Evolutionary conservation across 2,329 filamentous ascomycete genomes (phyloP).

Genomic region (Xylaria sp.): DNA sequence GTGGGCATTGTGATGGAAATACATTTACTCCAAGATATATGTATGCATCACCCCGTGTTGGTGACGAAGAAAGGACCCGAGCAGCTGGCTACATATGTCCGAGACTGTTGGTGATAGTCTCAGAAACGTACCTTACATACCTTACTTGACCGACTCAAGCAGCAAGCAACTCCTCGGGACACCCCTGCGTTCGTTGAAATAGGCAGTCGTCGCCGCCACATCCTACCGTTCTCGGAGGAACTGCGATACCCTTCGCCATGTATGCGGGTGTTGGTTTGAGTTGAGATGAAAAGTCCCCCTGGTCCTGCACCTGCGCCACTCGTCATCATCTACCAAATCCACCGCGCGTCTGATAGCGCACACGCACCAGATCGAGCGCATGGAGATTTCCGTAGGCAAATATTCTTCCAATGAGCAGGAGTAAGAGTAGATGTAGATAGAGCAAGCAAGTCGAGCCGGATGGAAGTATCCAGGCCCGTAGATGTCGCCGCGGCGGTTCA

Average conservation of each 20-base stretch:
- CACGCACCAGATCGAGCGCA: background rate
- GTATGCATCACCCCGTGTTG: conserved; percentile 9
- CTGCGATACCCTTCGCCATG: background rate
- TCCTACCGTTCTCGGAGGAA: background rate
- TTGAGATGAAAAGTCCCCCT: no score
- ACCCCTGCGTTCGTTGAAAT: no score
- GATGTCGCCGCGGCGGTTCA: background rate
- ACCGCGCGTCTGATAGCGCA: conserved; percentile 21
- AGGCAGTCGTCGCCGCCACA: conserved; percentile 11
- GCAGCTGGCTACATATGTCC: background rate
- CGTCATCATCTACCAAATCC: background rate
- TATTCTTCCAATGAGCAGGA: no score
- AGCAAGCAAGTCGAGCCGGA: background rate
- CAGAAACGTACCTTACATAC: background rate
- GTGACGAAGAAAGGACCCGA: conserved; percentile 8
- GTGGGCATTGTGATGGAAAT: background rate
- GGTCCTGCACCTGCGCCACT: no score
- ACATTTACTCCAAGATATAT: no score
- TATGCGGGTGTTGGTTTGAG: no score
- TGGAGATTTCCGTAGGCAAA: background rate
- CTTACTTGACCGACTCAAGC: no score
- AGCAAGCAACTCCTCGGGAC: no score
- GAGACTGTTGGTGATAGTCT: background rate
- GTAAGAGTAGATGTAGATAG: no score
- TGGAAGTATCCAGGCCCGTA: background rate